Evolutionary conservation across 371 early-diverging fungal genomes (phyloP).

Genomic region (Basidiobolus meristosporus): DNA sequence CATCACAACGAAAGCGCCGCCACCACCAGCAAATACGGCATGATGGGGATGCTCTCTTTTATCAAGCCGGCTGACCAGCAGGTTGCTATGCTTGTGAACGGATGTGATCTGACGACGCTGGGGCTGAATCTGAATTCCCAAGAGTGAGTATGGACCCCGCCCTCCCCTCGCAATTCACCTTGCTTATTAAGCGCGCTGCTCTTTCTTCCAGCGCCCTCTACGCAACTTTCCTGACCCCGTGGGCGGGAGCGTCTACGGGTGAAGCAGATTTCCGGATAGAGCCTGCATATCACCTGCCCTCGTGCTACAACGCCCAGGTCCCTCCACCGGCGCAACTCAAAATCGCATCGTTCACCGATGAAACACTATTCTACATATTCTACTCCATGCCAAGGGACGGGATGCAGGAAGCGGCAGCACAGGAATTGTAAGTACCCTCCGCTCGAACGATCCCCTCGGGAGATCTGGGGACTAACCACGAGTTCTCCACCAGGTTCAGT

Average conservation of each 20-base stretch:
- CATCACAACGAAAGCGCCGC: too few relatives aligned
- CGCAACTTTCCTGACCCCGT: constrained; percentile 67
- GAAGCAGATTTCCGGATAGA: constrained; percentile 27
- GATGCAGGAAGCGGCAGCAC: constrained; percentile 78
- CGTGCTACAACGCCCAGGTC: constrained; percentile 41
- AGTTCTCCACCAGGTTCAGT: too few relatives aligned
- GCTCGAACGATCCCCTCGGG: too few relatives aligned
- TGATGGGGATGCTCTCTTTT: too few relatives aligned
- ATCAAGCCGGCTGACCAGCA: too few relatives aligned
- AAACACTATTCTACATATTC: constrained; percentile 89
- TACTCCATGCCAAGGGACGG: constrained; percentile 77
- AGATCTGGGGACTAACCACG: too few relatives aligned
- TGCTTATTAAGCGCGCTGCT: too few relatives aligned
- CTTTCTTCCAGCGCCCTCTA: constrained; percentile 48
- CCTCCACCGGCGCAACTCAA: constrained; percentile 53
- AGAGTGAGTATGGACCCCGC: constrained; percentile 19
- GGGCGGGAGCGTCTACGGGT: too few relatives aligned
- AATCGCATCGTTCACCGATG: constrained; percentile 55
- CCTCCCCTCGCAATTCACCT: background rate
- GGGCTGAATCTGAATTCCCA: constrained; percentile 54
- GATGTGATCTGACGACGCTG: constrained; percentile 56
- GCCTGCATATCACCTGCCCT: constrained; percentile 55
- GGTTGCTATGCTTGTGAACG: too few relatives aligned
- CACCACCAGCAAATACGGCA: too few relatives aligned
- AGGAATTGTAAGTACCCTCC: constrained; percentile 76